phyloP scores from a whole-genome alignment of 768 basidiomycete genomes.

The Paxillus rubicundulus region DNA sequence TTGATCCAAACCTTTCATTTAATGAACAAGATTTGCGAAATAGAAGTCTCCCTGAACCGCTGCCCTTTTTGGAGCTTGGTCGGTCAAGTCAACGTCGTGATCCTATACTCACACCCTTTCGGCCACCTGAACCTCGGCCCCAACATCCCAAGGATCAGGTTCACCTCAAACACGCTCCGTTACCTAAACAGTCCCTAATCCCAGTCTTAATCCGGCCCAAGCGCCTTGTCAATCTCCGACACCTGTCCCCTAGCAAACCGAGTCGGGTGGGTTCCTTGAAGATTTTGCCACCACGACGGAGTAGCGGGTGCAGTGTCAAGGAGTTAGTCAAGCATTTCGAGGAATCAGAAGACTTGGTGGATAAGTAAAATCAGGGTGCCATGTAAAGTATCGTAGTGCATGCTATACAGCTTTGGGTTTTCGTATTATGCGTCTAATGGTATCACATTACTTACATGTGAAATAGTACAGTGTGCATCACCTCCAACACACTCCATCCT shows the following conservation, averaged over 20 bases:
- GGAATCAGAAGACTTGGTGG: conserved; percentile 5
- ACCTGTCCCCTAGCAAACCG: conserved; percentile 39
- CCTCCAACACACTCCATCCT: background rate
- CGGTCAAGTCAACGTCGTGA: conserved; percentile 35
- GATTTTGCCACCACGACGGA: conserved; percentile 45
- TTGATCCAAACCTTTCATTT: conserved; percentile 35
- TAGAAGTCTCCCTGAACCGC: conserved; percentile 40
- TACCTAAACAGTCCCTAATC: conserved; percentile 38
- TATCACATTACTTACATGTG: no score
- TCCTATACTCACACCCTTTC: conserved; percentile 58
- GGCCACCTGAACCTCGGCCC: conserved; percentile 44
- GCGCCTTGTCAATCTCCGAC: conserved; percentile 53
- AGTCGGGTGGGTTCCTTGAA: conserved; percentile 26
- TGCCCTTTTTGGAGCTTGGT: conserved; percentile 40
- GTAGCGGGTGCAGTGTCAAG: conserved; percentile 69
- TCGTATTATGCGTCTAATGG: no score
- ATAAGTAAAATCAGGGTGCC: background rate
- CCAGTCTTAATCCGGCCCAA: conserved; percentile 42
- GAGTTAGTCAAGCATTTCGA: conserved; percentile 70
- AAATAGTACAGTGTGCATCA: no score
- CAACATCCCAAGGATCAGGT: conserved; percentile 66
- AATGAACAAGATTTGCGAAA: conserved; percentile 39
- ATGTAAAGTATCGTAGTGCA: no score
- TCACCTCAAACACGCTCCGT: conserved; percentile 53
- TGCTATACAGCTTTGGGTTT: no score